A percentile compares a stretch with the other conserved stretches of the same genome.
Conservation (phyloP, 257 asterid genomes). For the Scutellaria baicalensis region DNA sequence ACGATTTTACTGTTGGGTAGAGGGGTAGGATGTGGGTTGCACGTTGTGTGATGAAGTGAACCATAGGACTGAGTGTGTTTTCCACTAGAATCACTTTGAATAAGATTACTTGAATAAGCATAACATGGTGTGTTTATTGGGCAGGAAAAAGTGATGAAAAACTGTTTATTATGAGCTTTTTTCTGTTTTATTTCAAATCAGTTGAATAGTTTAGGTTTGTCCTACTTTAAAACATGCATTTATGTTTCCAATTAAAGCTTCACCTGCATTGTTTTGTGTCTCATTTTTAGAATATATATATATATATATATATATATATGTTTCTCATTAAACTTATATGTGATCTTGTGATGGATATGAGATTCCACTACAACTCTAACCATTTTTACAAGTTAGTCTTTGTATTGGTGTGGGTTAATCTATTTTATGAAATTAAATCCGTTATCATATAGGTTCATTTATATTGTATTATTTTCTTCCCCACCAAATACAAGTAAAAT, state of each 20-base stretch:
- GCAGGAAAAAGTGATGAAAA: not conserved
- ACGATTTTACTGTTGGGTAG: not conserved
- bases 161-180: not conserved
- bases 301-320: too few relatives aligned
- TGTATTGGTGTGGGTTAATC: too few relatives aligned
- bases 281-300: not conserved
- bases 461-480: not conserved
- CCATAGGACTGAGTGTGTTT: not conserved
- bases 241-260: slow-evolving; percentile 13
- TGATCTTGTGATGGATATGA: too few relatives aligned
- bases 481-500: not conserved
- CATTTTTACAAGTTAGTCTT: too few relatives aligned
- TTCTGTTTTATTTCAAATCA: not conserved
- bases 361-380: too few relatives aligned
- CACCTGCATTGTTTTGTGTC: slow-evolving; percentile 8
- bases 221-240: slow-evolving; percentile 15
- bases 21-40: slow-evolving; percentile 13
- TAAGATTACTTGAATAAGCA: not conserved
- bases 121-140: not conserved
- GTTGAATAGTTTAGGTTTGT: not conserved
- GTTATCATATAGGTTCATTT: not conserved
- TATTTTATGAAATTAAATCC: not conserved
- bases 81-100: not conserved
- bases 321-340: too few relatives aligned
- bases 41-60: slow-evolving; percentile 8